phyloP scores from a whole-genome alignment of 208 protist species.

The Leishmania braziliensis region DNA sequence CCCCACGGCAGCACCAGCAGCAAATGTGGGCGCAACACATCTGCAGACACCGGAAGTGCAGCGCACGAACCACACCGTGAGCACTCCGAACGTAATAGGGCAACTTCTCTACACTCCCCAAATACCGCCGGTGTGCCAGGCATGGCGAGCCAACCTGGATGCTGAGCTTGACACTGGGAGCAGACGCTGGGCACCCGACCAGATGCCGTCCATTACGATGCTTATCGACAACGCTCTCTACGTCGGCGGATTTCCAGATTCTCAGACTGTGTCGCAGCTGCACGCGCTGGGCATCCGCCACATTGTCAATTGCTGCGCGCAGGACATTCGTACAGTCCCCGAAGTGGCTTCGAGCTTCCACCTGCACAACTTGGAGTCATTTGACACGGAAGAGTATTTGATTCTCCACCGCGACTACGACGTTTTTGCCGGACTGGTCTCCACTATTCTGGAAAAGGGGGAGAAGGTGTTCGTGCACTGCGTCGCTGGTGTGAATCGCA shows the following conservation, averaged over 20 bases:
- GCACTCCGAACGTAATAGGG: conserved; percentile 7
- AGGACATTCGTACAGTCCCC: conserved; percentile 47
- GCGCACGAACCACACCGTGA: conserved; percentile 9
- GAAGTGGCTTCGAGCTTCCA: conserved; percentile 40
- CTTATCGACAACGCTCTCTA: conserved; percentile 64
- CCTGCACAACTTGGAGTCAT: conserved; percentile 49
- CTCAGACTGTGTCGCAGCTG: conserved; percentile 56
- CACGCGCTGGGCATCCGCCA: conserved; percentile 48
- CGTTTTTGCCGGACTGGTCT: conserved; percentile 58
- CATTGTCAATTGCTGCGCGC: conserved; percentile 84
- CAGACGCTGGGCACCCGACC: conserved; percentile 19
- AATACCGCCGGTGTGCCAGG: conserved; percentile 40
- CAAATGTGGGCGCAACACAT: neutral
- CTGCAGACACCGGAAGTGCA: conserved; percentile 46
- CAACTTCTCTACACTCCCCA: conserved; percentile 70
- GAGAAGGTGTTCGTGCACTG: conserved; percentile 88
- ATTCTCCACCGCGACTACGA: conserved; percentile 85
- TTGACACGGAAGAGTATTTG: conserved; percentile 73
- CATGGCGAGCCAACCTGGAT: conserved; percentile 57
- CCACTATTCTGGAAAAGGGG: conserved; percentile 31
- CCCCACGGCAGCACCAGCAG: neutral
- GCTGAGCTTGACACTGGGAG: conserved; percentile 50
- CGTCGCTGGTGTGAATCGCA: conserved; percentile 86
- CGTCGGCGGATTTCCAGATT: conserved; percentile 79
- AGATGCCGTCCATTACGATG: conserved; percentile 50